Percentiles rank a stretch among this genome's conserved stretches.
Evolutionary conservation across 768 basidiomycete species (phyloP).

Genomic region (Tubosaeta sp.): DNA sequence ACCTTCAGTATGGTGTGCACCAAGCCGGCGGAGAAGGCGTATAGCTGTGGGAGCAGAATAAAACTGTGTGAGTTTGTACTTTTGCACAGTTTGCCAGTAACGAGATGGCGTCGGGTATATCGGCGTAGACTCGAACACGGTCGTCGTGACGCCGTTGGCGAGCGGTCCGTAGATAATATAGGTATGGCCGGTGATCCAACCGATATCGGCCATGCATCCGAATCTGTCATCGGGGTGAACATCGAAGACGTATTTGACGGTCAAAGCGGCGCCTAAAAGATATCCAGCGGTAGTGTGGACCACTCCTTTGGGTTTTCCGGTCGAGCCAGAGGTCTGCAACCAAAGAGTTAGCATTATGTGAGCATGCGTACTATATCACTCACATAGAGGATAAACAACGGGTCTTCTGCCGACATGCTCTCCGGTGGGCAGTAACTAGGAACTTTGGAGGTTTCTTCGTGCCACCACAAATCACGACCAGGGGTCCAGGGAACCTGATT

Average conservation of each 20-base stretch:
- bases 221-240: conserved; percentile 95
- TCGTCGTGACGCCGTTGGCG: conserved; percentile 76
- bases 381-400: conserved; percentile 97
- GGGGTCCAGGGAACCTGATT: conserved; percentile 73
- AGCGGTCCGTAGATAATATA: conserved; percentile 97
- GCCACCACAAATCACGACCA: conserved; percentile 95
- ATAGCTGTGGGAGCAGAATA: conserved; percentile 96
- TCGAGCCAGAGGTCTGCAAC: conserved; percentile 83
- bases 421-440: conserved; percentile 86
- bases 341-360: conserved; percentile 2
- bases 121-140: conserved; percentile 94
- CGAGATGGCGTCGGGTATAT: conserved; percentile 94
- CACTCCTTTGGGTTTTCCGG: conserved; percentile 96
- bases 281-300: conserved; percentile 89
- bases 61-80: conserved; percentile 92
- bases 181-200: conserved; percentile 98
- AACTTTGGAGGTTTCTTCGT: conserved; percentile 84
- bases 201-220: conserved; percentile 98
- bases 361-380: conserved; percentile 29
- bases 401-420: conserved; percentile 89
- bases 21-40: conserved; percentile 80
- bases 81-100: conserved; percentile 95
- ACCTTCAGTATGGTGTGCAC: conserved; percentile 77
- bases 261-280: conserved; percentile 85
- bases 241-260: conserved; percentile 97